phyloP scores from a whole-genome alignment of 2,329 filamentous ascomycete species.

The Exophiala spinifera region DNA sequence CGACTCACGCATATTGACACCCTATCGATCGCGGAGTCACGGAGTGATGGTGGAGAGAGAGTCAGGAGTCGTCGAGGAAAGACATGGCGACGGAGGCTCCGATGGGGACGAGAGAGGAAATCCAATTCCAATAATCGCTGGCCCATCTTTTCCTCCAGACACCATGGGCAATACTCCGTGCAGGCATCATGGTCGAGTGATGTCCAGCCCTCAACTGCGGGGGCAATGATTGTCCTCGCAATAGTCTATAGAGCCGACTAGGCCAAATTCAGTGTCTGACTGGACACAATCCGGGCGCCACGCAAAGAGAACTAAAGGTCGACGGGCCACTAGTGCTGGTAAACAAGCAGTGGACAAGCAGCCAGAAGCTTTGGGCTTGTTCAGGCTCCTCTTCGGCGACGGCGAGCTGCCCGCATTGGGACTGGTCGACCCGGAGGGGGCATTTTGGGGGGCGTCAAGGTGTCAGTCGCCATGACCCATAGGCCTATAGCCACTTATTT shows the following conservation, averaged over 20 bases:
- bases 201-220: too few species aligned
- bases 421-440: neutral
- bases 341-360: neutral
- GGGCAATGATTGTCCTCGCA: neutral
- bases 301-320: neutral
- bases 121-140: too few species aligned
- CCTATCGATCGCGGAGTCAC: neutral
- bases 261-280: too few species aligned
- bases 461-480: neutral
- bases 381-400: neutral
- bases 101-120: too few species aligned
- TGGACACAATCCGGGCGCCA: neutral
- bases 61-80: too few species aligned
- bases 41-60: too few species aligned
- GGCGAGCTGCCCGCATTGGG: constrained; percentile 1
- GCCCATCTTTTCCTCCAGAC: too few species aligned
- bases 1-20: neutral
- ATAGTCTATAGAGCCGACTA: too few species aligned
- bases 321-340: neutral
- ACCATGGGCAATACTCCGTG: neutral
- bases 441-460: neutral
- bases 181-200: too few species aligned
- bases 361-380: neutral
- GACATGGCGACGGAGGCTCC: too few species aligned
- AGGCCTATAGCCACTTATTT: too few species aligned